Evolutionary conservation across 768 basidiomycete species (phyloP).

Genomic region (Ephemerocybe angulata): DNA sequence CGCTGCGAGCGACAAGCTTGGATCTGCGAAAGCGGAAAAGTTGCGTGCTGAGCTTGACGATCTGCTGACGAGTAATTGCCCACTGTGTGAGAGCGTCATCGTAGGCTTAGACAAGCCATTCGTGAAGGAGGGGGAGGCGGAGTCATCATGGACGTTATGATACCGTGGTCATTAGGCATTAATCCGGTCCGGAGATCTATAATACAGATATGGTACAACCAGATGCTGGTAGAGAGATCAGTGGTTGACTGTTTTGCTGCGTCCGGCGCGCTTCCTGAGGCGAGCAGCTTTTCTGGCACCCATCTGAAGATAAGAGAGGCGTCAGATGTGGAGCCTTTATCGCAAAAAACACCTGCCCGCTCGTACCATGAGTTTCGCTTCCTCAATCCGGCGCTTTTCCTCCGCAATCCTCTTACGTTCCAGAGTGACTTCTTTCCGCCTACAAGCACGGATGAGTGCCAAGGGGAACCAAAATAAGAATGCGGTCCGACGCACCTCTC

Average conservation of each 20-base stretch:
- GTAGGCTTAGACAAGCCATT: constrained; percentile 86
- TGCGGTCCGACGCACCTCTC: constrained; percentile 41
- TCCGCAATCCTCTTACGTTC: constrained; percentile 72
- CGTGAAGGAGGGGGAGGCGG: constrained; percentile 70
- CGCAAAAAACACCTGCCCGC: constrained; percentile 6
- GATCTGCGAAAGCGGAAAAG: constrained; percentile 63
- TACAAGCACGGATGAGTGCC: constrained; percentile 23
- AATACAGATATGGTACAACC: constrained; percentile 10
- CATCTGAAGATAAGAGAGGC: constrained; percentile 48
- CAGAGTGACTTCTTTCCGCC: constrained; percentile 62
- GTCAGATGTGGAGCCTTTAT: constrained; percentile 6
- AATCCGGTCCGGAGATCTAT: constrained; percentile 7
- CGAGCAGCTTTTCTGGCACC: constrained; percentile 75
- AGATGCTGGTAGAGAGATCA: constrained; percentile 30
- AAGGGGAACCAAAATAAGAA: not conserved
- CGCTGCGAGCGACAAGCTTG: constrained; percentile 48
- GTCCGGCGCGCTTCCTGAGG: constrained; percentile 66
- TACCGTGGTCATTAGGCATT: not conserved
- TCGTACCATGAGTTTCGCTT: constrained; percentile 59
- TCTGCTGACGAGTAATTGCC: constrained; percentile 83
- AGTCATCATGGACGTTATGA: constrained; percentile 73
- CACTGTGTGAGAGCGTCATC: constrained; percentile 88
- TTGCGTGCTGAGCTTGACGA: constrained; percentile 85
- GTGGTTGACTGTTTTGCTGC: constrained; percentile 78
- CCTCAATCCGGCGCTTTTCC: constrained; percentile 64